Percentiles rank a stretch among this genome's conserved stretches.
Conservation (phyloP, 2,329 filamentous ascomycete genomes). For the Fusarium sp. region DNA sequence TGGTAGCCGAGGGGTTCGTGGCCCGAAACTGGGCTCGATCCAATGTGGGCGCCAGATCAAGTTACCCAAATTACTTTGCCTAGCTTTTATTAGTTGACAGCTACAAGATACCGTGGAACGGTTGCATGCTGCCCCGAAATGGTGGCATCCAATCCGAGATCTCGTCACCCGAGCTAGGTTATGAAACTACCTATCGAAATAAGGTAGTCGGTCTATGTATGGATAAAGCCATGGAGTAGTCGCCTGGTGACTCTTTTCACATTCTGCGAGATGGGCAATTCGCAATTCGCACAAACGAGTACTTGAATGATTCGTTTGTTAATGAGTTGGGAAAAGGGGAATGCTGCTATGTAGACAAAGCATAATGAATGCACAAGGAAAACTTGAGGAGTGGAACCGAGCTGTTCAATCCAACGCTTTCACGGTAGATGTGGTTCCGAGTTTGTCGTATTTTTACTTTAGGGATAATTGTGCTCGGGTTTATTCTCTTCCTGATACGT, state of each 20-base stretch:
- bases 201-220: constrained; percentile 14
- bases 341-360: constrained; percentile 13
- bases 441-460: constrained; percentile 12
- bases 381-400: constrained; percentile 20
- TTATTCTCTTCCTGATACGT: constrained; percentile 4
- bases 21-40: background rate
- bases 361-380: background rate
- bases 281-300: constrained; percentile 3
- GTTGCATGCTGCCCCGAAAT: constrained; percentile 17
- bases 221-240: background rate
- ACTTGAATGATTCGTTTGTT: background rate
- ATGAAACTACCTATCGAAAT: constrained; percentile 8
- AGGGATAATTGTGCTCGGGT: background rate
- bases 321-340: background rate
- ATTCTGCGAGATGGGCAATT: constrained; percentile 8
- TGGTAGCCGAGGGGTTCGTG: constrained; percentile 14
- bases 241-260: background rate
- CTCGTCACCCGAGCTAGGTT: constrained; percentile 10
- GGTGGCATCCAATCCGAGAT: constrained; percentile 37
- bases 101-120: constrained; percentile 15
- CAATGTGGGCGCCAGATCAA: background rate
- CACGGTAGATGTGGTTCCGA: constrained; percentile 7
- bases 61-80: background rate
- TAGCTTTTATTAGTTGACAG: constrained; percentile 1
- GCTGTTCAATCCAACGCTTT: constrained; percentile 10